Conservation (phyloP, 306 rosid species). For the Quercus dentata region DNA sequence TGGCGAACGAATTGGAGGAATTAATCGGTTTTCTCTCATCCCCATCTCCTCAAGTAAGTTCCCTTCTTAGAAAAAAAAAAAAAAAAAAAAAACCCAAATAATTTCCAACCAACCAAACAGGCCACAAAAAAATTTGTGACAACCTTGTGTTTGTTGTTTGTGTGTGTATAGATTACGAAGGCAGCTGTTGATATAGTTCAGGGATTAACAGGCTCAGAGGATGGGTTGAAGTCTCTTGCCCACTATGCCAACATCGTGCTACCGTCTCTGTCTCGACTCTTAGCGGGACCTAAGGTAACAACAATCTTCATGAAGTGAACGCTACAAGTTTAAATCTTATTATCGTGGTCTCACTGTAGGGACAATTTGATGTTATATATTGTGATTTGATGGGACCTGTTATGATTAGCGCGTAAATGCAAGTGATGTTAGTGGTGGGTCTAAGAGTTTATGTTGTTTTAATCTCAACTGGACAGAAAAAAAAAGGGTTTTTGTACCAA, state of each 20-base stretch:
- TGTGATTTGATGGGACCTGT: no score
- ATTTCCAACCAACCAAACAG: background rate
- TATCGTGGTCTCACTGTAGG: no score
- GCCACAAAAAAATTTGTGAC: background rate
- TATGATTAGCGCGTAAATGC: no score
- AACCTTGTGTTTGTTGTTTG: background rate
- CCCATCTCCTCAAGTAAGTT: constrained; percentile 69
- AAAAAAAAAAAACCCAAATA: background rate
- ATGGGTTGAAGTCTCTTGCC: constrained; percentile 74
- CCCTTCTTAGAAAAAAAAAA: background rate
- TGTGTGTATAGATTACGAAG: constrained; percentile 46
- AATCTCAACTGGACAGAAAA: no score
- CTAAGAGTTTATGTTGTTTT: no score
- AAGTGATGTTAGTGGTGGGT: no score
- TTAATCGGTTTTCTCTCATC: constrained; percentile 68
- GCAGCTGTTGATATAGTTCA: constrained; percentile 89
- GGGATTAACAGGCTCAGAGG: constrained; percentile 85
- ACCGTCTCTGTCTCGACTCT: constrained; percentile 63
- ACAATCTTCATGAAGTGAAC: fast-evolving
- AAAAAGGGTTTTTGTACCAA: no score
- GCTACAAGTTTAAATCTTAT: no score
- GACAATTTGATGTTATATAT: no score
- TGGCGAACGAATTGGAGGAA: constrained; percentile 93
- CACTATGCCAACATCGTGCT: constrained; percentile 37
- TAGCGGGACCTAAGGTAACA: constrained; percentile 48